phyloP scores from a whole-genome alignment of 495 filamentous ascomycete species.

The Durotheca rogersii region DNA sequence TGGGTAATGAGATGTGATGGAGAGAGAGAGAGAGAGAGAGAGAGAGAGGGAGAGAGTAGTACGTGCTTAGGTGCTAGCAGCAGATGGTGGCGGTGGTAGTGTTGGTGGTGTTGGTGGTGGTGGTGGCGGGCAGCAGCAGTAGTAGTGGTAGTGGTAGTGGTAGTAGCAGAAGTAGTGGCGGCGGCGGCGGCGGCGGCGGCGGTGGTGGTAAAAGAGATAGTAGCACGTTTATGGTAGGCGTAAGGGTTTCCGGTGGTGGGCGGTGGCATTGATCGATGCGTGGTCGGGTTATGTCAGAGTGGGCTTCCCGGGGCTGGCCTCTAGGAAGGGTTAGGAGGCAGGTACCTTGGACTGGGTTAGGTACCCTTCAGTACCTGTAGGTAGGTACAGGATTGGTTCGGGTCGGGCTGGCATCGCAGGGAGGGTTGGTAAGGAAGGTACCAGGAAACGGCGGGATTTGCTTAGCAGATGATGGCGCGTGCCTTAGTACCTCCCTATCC shows the following conservation, averaged over 20 bases:
- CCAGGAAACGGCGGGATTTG: too few relatives aligned
- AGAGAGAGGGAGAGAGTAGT: too few relatives aligned
- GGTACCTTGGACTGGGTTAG: neutral
- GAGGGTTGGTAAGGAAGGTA: too few relatives aligned
- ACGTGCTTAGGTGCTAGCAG: too few relatives aligned
- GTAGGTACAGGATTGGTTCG: too few relatives aligned
- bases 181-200: neutral
- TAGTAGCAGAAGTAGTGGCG: neutral
- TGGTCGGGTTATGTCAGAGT: slow-evolving; percentile 28
- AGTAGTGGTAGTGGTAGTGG: neutral
- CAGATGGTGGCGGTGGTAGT: too few relatives aligned
- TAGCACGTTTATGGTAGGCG: slow-evolving; percentile 12
- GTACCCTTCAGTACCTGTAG: too few relatives aligned
- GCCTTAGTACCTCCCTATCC: too few relatives aligned
- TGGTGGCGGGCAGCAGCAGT: slow-evolving; percentile 15
- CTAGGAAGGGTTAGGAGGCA: too few relatives aligned
- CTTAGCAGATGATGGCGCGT: too few relatives aligned
- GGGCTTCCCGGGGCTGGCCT: slow-evolving; percentile 20
- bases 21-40: too few relatives aligned
- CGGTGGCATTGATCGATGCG: slow-evolving; percentile 20
- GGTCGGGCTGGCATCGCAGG: too few relatives aligned
- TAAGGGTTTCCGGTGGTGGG: slow-evolving; percentile 26
- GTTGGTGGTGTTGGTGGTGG: slow-evolving; percentile 19
- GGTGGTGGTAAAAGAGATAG: slow-evolving; percentile 1
- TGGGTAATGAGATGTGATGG: slow-evolving; percentile 30